These are phyloP conservation scores for Metschnikowia henanensis DNA, from an alignment of 805 yeast species.

Conservation along the genomic window DNA sequence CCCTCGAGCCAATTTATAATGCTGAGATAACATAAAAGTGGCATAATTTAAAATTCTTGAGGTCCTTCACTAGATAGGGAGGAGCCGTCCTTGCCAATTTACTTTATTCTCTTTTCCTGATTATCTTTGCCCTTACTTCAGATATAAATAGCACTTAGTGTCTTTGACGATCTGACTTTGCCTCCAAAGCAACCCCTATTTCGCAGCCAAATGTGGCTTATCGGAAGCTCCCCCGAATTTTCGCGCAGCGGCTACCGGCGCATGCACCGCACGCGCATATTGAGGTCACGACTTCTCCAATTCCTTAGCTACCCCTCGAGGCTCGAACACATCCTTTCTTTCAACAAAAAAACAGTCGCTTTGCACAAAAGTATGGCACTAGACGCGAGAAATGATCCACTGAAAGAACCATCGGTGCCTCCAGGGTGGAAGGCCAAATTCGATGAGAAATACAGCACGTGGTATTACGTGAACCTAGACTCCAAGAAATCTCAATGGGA, in stretches of 20 bases:
- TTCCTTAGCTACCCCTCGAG: too few species aligned
- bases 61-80: too few species aligned
- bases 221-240: background rate
- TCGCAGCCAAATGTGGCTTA: background rate
- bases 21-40: too few species aligned
- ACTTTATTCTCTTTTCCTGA: too few species aligned
- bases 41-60: too few species aligned
- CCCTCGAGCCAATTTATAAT: too few species aligned
- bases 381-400: slow-evolving; percentile 19
- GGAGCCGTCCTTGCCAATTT: too few species aligned
- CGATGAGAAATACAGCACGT: slow-evolving; percentile 67
- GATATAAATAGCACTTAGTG: too few species aligned
- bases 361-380: slow-evolving; percentile 8
- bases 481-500: slow-evolving; percentile 91
- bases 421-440: slow-evolving; percentile 73
- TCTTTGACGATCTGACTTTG: too few species aligned
- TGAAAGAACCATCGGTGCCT: slow-evolving; percentile 54
- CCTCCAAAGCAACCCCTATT: too few species aligned
- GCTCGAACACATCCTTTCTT: background rate
- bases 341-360: too few species aligned
- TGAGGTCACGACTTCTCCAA: background rate
- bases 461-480: slow-evolving; percentile 76
- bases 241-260: background rate
- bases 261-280: background rate
- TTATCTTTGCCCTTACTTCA: too few species aligned